Percentiles rank a stretch among this genome's conserved stretches.
Evolutionary conservation across 2,329 filamentous ascomycete species (phyloP).

Genomic region (Colletotrichum euphorbiae): DNA sequence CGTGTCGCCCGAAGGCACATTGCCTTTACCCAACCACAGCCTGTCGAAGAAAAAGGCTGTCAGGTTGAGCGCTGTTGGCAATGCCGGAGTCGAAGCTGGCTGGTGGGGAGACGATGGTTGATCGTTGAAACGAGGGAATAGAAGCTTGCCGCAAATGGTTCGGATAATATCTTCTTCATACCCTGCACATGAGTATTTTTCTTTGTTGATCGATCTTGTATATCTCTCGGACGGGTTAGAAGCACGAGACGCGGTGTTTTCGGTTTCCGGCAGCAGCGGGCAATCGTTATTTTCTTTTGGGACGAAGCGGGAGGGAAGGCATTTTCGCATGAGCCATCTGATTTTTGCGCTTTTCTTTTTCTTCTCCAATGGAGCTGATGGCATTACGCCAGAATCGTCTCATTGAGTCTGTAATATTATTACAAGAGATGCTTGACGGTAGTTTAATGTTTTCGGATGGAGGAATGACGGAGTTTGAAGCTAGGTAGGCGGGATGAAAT

Average conservation of each 20-base stretch:
- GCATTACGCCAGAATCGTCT: slow-evolving; percentile 10
- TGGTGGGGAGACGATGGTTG: slow-evolving; percentile 57
- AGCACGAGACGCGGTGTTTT: slow-evolving; percentile 26
- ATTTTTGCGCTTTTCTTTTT: not conserved
- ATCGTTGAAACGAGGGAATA: slow-evolving; percentile 41
- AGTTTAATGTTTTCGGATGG: slow-evolving; percentile 12
- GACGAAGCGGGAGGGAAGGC: slow-evolving; percentile 26
- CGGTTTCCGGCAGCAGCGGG: slow-evolving; percentile 1
- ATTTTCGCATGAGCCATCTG: slow-evolving; percentile 22
- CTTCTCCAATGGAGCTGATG: not conserved
- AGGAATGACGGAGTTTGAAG: slow-evolving; percentile 9
- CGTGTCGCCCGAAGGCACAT: slow-evolving; percentile 39
- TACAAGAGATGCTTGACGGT: slow-evolving; percentile 16
- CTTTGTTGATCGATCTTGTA: slow-evolving; percentile 36
- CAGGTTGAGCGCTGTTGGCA: slow-evolving; percentile 56
- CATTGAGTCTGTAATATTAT: slow-evolving; percentile 31
- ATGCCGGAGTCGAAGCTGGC: slow-evolving; percentile 46
- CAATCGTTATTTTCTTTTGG: slow-evolving; percentile 9
- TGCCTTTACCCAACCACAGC: slow-evolving; percentile 19
- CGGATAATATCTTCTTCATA: slow-evolving; percentile 39
- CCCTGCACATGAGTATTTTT: slow-evolving; percentile 37
- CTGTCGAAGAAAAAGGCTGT: slow-evolving; percentile 54
- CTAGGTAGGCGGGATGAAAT: not conserved
- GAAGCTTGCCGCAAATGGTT: slow-evolving; percentile 17
- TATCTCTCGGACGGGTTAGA: slow-evolving; percentile 17